Percentiles rank a stretch among this genome's conserved stretches.
phyloP scores from a whole-genome alignment of 371 early-diverging fungal genomes.

The Thermomucor indicae-seudaticae region DNA sequence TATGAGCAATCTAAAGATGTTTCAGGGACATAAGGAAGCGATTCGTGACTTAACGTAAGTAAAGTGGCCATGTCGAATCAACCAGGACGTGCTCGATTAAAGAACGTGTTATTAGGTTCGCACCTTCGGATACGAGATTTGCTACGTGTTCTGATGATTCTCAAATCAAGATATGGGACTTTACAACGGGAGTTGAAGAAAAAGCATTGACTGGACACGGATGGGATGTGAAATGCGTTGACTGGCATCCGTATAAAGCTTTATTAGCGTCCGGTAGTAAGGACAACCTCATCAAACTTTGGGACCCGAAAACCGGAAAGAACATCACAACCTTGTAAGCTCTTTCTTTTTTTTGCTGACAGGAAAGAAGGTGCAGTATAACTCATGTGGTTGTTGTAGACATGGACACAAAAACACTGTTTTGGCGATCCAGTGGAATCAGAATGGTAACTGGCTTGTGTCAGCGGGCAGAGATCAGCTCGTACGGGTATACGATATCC shows the following conservation, averaged over 20 bases:
- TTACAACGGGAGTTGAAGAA: constrained; percentile 89
- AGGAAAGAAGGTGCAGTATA: not conserved
- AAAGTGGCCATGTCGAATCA: not conserved
- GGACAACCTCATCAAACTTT: constrained; percentile 97
- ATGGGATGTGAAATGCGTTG: constrained; percentile 99
- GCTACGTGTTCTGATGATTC: constrained; percentile 98
- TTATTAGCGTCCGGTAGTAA: constrained; percentile 98
- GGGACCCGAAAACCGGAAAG: constrained; percentile 97
- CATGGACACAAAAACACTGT: constrained; percentile 99
- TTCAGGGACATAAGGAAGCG: constrained; percentile 92
- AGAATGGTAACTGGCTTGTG: constrained; percentile 96
- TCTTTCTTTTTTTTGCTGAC: not conserved
- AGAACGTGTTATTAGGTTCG: constrained; percentile 23
- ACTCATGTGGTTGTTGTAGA: constrained; percentile 28
- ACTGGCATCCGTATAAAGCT: constrained; percentile 98
- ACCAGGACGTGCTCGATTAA: not conserved
- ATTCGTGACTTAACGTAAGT: constrained; percentile 85
- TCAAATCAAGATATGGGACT: constrained; percentile 97
- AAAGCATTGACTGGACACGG: constrained; percentile 90
- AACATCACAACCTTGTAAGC: constrained; percentile 87
- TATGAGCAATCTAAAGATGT: constrained; percentile 96
- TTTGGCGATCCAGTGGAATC: constrained; percentile 90
- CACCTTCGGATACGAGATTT: constrained; percentile 86
- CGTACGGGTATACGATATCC: constrained; percentile 94
- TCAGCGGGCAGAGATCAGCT: constrained; percentile 96